A percentile compares a stretch with the other conserved stretches of the same genome.
phyloP scores from a whole-genome alignment of 2,329 filamentous ascomycete genomes.

The Fusarium gaditjirri region DNA sequence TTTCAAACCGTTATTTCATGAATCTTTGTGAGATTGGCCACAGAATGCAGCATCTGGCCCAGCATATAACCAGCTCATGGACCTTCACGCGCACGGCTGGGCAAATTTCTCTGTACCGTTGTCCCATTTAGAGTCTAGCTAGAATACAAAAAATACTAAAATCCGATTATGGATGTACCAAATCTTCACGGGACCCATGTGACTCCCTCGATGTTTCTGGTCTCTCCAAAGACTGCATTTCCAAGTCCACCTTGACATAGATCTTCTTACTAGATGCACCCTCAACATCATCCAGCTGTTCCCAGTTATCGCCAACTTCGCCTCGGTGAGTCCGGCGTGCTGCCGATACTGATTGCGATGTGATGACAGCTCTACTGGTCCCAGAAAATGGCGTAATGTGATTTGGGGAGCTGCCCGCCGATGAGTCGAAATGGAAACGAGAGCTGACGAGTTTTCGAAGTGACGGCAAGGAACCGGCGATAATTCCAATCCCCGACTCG shows the following conservation, averaged over 20 bases:
- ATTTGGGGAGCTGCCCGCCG: not conserved
- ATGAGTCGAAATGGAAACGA: slow-evolving; percentile 2
- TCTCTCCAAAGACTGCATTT: slow-evolving; percentile 7
- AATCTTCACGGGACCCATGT: not conserved
- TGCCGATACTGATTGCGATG: not conserved
- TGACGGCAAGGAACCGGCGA: slow-evolving; percentile 23
- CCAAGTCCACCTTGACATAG: slow-evolving; percentile 14
- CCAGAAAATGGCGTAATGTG: slow-evolving; percentile 6
- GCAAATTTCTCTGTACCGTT: not conserved
- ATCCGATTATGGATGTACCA: not conserved
- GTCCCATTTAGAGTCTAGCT: not conserved
- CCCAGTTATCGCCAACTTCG: not conserved
- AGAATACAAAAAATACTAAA: not conserved
- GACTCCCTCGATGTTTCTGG: not conserved
- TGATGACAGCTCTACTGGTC: not conserved
- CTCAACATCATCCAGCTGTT: not conserved
- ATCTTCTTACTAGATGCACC: not conserved
- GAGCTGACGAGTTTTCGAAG: slow-evolving; percentile 15
- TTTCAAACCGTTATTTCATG: accelerated
- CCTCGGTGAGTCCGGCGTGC: not conserved
- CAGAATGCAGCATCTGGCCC: accelerated
- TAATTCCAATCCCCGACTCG: slow-evolving; percentile 33
- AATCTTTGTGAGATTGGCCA: accelerated
- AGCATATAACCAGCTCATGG: not conserved
- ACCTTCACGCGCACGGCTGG: accelerated